Base-by-base conservation (phyloP, 305 asterid genomes). In the Fraxinus albicans region DNA sequence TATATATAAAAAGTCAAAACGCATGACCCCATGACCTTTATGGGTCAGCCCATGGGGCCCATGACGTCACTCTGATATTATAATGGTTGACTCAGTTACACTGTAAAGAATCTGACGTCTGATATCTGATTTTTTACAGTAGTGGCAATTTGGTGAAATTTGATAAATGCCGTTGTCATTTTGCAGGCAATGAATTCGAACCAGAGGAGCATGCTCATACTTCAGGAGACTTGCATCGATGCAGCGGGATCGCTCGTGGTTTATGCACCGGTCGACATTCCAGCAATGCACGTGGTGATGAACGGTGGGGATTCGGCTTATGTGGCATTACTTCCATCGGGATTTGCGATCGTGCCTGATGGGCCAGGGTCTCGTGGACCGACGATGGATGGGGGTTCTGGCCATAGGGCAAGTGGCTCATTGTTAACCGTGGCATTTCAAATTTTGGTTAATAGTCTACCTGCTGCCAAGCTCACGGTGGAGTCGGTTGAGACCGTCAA, bases 181-280 rank as follows among this genome's bases (percentile, higher is more conserved):
- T 72, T 3, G 12, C 44, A 74, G 86, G 81, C 86, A 23, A 78
- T 79, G 80, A 83, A 60, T 65, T 6, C 80, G 1, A 73, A 75
- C 72, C 80, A 53, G 36, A 27, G 38, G 60, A 94, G 94, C 88
- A 96, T 96, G 97, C 85, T 96, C 84, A 94, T 96, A 76, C 98
- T 96, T 6, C 98, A 96, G 85, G 99, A 96, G 85, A 96, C 99
- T 0, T 89, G 98, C 92, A 91, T 88, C 53, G 99, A 96, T 89
- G 90, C 97, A 31, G 87, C 99, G 23, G 98, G 98, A 9, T 89
- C 99, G 88, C 95, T 96, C 50, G 98, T 96, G 65, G 99, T 94
- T 53, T 96, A 96, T 91, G 99, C 99, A 78, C 98, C 99, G 5
- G 99, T 96, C 31, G 99, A 96, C 89, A 91, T 94, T 65, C 99